Base-by-base conservation (phyloP, 139 green algal species). In the Picochlorum sp. region DNA sequence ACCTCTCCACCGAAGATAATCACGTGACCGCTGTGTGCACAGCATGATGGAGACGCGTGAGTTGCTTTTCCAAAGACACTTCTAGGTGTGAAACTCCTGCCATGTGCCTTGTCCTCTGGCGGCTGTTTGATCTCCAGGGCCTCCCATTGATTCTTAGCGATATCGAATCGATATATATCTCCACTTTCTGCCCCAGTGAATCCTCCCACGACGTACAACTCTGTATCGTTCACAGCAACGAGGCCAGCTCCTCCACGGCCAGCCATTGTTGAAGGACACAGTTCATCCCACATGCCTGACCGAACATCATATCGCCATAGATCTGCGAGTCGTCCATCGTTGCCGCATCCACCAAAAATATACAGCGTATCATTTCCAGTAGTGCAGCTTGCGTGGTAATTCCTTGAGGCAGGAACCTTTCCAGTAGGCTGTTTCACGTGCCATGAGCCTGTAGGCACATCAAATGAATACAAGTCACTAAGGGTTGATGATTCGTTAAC, bases 331-430 rank as follows among this genome's bases (percentile, higher is more conserved):
- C 60, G 21, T 11, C 28, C 28, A 21, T 21, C 34, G 45, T 38
- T 31, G 3, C 60, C 60, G 44, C 60, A 66, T 18, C 60, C 60
- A 41, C 60, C 60, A 66, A 66, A 66, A 45, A 66, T 66, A 23
- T 56, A 55, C 3, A 66, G n/a, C 1, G 18, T 26, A 23, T 56
- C 49, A 16, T 15, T 20, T 6, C 37, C 37, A 23, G 16, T 14
- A 18, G 37, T 16, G n/a, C 11, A n/a, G 3, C 13, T 21, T 21
- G 31, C 20, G 13, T 66, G 60, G 11, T 59, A 66, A 10, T 66
- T 66, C n/a, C 60, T 59, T 10, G 18, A 15, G 13, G 14, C 15
- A 20, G 60, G 60, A 11, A 20, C 16, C 4, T 30, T 15, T 38
- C 34, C 34, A 23, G 8, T 56, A 7, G 60, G 28, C 34, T 66